Base-by-base conservation (phyloP, 2,329 filamentous ascomycete genomes). In the Zasmidium cellare region DNA sequence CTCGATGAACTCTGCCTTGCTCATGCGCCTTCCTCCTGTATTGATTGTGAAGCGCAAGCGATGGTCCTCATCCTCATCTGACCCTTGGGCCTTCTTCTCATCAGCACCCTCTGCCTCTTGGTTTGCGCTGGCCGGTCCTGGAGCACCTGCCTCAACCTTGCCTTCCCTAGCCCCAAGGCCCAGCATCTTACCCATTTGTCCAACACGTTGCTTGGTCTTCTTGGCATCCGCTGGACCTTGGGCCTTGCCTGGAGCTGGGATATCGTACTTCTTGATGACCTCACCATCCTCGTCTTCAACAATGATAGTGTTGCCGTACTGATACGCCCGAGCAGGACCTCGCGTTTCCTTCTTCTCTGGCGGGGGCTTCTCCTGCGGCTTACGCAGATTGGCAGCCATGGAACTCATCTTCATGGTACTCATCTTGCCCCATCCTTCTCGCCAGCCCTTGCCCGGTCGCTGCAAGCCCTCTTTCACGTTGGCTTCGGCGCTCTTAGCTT, bases 241-340 rank as follows among this genome's bases (percentile, higher is more conserved):
- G 61, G 81, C 84, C 23, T 69, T 65, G 3, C 64, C 63, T 1
- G 83, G 74, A 0, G 81, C 76, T 1, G 88, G 87, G 24, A 93
- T 82, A 62, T 92, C 87, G 70, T 92, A 92, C 56, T 90, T 87
- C 77, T 92, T 92, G 71, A 96, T 84, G 28, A 96, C 91, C 71
- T 96, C 91, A 46, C 90, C 90, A 66, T 92, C 87, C 72, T 90
- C 88, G 61, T 96, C 90, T 75, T 96, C 90, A 16, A 96, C 89
- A 70, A 96, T 93, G 63, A 96, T 91, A 78, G 90, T 92, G 71
- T 91, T 92, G 62, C 91, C 91, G 69, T 91, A 93, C 65, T 92
- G 90, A 71, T 92, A 96, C 3, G 90, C 90, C 49, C 88, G 80
- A n/a, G 91, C 91, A 12, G 90, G 89, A 55, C 89, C 88, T 64